These are phyloP conservation scores for Ceratobasidium sp. DNA, from an alignment of 1,284 basidiomycete species.

Conservation along the genomic window DNA sequence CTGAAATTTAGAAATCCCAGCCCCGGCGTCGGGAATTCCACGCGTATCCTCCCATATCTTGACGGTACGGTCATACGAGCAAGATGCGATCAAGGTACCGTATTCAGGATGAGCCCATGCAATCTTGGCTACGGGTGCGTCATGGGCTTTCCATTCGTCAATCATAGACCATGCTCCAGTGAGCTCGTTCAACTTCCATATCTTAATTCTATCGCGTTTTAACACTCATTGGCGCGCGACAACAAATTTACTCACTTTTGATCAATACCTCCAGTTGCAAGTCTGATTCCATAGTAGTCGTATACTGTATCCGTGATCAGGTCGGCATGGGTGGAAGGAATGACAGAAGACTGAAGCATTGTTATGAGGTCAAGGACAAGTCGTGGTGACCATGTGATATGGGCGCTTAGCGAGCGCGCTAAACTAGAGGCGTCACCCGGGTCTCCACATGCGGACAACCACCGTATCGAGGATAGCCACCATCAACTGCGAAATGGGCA, in stretches of 20 bases:
- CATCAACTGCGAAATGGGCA: no score
- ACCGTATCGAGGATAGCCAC: no score
- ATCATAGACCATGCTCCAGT: slow-evolving; percentile 76
- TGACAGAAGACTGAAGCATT: slow-evolving; percentile 45
- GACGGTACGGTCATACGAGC: slow-evolving; percentile 86
- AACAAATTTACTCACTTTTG: slow-evolving; percentile 60
- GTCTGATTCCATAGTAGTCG: slow-evolving; percentile 84
- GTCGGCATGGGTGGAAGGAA: slow-evolving; percentile 69
- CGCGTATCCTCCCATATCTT: slow-evolving; percentile 85
- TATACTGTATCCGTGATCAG: slow-evolving; percentile 84
- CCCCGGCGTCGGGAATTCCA: slow-evolving; percentile 41
- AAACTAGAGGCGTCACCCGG: no score
- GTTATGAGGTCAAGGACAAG: slow-evolving; percentile 42
- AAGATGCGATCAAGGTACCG: slow-evolving; percentile 81
- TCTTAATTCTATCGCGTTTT: slow-evolving; percentile 67
- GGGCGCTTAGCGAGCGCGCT: background rate
- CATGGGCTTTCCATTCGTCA: slow-evolving; percentile 93
- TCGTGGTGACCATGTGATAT: background rate
- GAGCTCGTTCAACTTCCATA: slow-evolving; percentile 75
- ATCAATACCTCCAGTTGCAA: slow-evolving; percentile 79
- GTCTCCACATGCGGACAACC: no score
- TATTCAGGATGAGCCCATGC: slow-evolving; percentile 91
- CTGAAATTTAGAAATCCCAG: slow-evolving; percentile 45
- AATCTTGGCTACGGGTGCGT: slow-evolving; percentile 82
- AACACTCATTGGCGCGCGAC: slow-evolving; percentile 35